Base-by-base conservation (phyloP, 1,139 yeast species). In the Taphrina flavorubra region DNA sequence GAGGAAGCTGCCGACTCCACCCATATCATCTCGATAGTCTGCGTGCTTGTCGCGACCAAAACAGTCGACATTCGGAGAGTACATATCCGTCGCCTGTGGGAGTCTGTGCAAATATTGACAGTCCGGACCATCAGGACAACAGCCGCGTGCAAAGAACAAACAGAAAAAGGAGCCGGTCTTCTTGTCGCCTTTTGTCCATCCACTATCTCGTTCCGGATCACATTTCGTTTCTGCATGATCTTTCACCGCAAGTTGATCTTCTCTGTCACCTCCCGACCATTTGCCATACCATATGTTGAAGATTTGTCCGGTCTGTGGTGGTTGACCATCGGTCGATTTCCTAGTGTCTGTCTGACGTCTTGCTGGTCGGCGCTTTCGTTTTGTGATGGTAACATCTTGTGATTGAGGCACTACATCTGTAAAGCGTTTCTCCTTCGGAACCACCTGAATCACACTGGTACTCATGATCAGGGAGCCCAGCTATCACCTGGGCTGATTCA, bases 1-100 rank as follows among this genome's bases (percentile, higher is more conserved):
- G 73, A 85, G 82, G 75, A 92, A 87, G n/a, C 92, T 87, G 0
- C 98, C 99, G 1, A 91, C 89, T 31, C 98, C 99, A 57, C 89
- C 87, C 97, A 92, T 91, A 77, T 94, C 99, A 73, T 92, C 97
- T 72, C 92, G 81, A 76, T 90, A 90, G 57, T 86, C 89, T 0
- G 90, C 82, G 71, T 89, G 89, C 77, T 89, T 90, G 76, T 90
- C 97, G 70, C 99, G 81, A 0, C 98, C 98, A 81, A 94, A 94
- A 75, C 98, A 92, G 78, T 94, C 99, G 51, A 87, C 85, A 0
- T 91, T 87, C 13, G 87, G 84, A 0, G 87, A 82, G 70, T 80
- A 80, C 56, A 79, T 77, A 71, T 85, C 87, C 0, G 74, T 72
- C 6, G 81, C 82, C 0, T 76, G 77, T 0, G 99, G 99, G 16